Evolutionary conservation across 495 filamentous ascomycete genomes (phyloP).

Genomic region (Penicillium bovifimosum): DNA sequence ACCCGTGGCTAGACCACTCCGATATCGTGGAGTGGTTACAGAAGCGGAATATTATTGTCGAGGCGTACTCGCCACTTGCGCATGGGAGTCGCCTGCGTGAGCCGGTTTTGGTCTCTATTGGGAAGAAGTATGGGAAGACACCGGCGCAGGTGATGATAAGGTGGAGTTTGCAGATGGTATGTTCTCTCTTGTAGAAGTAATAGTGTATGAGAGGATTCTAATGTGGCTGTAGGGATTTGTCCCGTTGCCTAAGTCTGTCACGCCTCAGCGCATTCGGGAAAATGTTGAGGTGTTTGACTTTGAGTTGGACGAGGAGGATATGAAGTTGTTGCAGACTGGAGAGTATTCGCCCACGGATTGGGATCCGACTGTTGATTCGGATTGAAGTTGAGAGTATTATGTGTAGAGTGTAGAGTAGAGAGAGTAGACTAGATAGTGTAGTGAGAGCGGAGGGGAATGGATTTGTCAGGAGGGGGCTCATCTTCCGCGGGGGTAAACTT

Average conservation of each 20-base stretch:
- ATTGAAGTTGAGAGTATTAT: constrained; percentile 27
- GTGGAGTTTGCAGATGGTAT: constrained; percentile 74
- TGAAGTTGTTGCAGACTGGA: constrained; percentile 51
- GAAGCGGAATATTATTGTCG: constrained; percentile 59
- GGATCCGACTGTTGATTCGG: constrained; percentile 54
- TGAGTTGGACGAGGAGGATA: constrained; percentile 57
- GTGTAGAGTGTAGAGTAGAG: too few relatives aligned
- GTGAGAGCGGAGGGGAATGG: constrained; percentile 4
- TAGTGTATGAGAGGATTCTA: background rate
- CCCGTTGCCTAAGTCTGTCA: constrained; percentile 59
- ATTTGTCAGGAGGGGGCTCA: constrained; percentile 18
- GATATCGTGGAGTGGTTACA: constrained; percentile 75
- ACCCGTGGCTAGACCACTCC: constrained; percentile 71
- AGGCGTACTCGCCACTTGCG: constrained; percentile 78
- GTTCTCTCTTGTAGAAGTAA: background rate
- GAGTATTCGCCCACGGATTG: constrained; percentile 55
- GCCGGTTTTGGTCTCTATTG: constrained; percentile 49
- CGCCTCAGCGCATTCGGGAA: constrained; percentile 53
- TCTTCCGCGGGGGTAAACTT: background rate
- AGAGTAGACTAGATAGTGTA: too few relatives aligned
- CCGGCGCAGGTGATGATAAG: constrained; percentile 73
- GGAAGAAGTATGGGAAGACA: constrained; percentile 66
- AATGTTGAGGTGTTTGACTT: constrained; percentile 81
- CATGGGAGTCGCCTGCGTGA: constrained; percentile 60
- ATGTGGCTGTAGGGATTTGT: constrained; percentile 45